Conservation (phyloP, 345 rosid species). For the Eucalyptus curtisii region DNA sequence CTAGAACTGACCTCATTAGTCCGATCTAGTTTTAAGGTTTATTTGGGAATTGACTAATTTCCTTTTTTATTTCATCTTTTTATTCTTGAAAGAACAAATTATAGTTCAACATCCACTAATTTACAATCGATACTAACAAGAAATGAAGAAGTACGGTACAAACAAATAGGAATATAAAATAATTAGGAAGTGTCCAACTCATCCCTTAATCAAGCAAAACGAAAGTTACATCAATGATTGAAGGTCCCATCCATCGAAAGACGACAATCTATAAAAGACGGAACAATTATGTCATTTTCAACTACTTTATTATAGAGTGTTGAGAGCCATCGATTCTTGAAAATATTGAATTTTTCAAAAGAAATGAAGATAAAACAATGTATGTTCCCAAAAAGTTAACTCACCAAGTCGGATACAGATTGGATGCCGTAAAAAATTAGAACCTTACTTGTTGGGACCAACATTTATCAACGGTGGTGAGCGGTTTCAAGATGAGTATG, state of each 20-base stretch:
- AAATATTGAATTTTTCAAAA: too few relatives aligned
- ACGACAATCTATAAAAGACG: not conserved
- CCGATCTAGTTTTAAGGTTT: too few relatives aligned
- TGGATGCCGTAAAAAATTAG: not conserved
- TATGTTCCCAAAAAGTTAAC: rapidly evolving
- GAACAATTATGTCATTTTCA: not conserved
- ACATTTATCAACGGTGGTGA: not conserved
- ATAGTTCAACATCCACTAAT: rapidly evolving
- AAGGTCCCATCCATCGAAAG: not conserved
- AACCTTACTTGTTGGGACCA: not conserved
- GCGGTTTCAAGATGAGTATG: rapidly evolving
- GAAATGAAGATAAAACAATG: not conserved
- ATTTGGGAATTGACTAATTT: too few relatives aligned
- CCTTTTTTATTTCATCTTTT: too few relatives aligned
- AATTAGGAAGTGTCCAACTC: not conserved
- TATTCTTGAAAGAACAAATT: too few relatives aligned
- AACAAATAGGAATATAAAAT: too few relatives aligned
- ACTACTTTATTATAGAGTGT: rapidly evolving
- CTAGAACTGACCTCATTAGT: too few relatives aligned
- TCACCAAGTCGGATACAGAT: not conserved
- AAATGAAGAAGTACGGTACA: not conserved
- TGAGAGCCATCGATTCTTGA: not conserved
- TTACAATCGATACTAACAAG: not conserved
- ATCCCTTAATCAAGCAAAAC: not conserved
- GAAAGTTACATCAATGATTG: not conserved